Conservation (phyloP, 2,329 filamentous ascomycete genomes). For the Coniochaeta sp. region DNA sequence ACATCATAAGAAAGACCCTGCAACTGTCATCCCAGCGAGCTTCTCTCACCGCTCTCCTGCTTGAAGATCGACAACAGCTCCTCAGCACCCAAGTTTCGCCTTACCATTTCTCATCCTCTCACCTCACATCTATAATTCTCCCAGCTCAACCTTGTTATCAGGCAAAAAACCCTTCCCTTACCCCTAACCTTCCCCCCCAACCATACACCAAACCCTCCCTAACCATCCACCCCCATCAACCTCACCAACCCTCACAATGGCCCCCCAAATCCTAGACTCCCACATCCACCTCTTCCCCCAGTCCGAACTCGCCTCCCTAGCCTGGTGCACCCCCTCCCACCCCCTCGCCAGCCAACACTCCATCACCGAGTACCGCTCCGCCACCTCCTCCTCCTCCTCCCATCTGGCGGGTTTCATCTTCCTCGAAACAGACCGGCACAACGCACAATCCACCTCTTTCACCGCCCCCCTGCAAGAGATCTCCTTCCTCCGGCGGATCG, state of each 20-base stretch:
- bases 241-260: constrained; percentile 1
- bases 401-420: constrained; percentile 20
- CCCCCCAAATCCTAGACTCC: constrained; percentile 69
- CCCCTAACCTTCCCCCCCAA: not conserved
- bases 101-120: not conserved
- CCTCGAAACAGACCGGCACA: constrained; percentile 21
- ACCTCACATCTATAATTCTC: not conserved
- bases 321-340: constrained; percentile 58
- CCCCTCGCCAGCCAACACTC: constrained; percentile 60
- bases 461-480: constrained; percentile 65
- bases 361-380: constrained; percentile 52
- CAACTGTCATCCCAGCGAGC: too few species aligned
- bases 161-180: too few species aligned
- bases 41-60: too few species aligned
- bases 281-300: constrained; percentile 85
- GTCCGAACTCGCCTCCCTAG: constrained; percentile 57
- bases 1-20: too few species aligned
- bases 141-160: too few species aligned
- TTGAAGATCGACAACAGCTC: too few species aligned
- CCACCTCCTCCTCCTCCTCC: constrained; percentile 32
- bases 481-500: constrained; percentile 59
- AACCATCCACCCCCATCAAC: not conserved
- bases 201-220: too few species aligned
- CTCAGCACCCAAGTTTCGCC: too few species aligned
- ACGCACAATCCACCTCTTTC: constrained; percentile 55